phyloP scores from a whole-genome alignment of 2,329 filamentous ascomycete genomes.

The Aureobasidium namibiae region DNA sequence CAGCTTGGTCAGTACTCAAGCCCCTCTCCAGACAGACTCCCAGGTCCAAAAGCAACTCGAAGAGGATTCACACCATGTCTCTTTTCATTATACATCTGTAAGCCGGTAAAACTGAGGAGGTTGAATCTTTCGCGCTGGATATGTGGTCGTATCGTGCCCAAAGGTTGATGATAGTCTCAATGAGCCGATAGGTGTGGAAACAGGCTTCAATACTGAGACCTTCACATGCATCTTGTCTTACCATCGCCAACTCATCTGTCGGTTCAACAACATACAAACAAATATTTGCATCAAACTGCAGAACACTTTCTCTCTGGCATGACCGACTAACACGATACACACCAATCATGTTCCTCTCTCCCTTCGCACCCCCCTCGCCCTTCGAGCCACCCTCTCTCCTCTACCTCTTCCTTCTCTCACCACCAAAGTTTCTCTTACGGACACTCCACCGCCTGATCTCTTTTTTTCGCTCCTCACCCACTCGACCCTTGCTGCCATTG shows the following conservation, averaged over 20 bases:
- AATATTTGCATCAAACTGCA: neutral
- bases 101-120: no score
- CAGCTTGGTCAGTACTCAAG: neutral
- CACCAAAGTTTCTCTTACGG: slow-evolving; percentile 34
- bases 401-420: slow-evolving; percentile 22
- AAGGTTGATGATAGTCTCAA: neutral
- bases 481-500: slow-evolving; percentile 48
- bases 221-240: neutral
- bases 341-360: slow-evolving; percentile 2
- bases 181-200: neutral
- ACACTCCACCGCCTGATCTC: slow-evolving; percentile 44
- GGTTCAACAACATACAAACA: neutral
- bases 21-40: neutral
- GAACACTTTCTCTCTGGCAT: neutral
- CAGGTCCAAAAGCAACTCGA: neutral
- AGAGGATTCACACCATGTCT: no score
- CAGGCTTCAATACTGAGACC: neutral
- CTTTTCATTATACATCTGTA: no score
- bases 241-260: neutral
- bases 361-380: slow-evolving; percentile 12
- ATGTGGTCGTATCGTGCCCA: no score
- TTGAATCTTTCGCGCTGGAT: no score
- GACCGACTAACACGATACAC: neutral
- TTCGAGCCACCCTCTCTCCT: slow-evolving; percentile 20
- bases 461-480: slow-evolving; percentile 54